phyloP scores from a whole-genome alignment of 371 early-diverging fungal species.

The Rhizopus delemar region DNA sequence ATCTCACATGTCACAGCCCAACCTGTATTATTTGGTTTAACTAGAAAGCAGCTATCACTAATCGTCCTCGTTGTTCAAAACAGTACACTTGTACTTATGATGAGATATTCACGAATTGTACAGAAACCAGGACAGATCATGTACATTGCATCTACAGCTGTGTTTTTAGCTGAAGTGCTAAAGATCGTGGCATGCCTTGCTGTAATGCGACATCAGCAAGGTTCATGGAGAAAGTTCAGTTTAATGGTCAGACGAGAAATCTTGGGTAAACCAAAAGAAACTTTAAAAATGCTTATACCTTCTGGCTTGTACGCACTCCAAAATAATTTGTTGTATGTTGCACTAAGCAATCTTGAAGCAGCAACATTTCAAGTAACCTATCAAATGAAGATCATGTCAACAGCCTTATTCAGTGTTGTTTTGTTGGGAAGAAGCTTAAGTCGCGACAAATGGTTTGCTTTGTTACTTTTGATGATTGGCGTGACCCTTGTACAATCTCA shows the following conservation, averaged over 20 bases:
- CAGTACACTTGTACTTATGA: constrained; percentile 64
- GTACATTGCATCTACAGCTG: constrained; percentile 71
- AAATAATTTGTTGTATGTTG: constrained; percentile 91
- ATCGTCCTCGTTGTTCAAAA: constrained; percentile 62
- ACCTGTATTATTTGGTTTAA: constrained; percentile 35
- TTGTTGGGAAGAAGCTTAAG: constrained; percentile 72
- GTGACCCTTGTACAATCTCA: constrained; percentile 87
- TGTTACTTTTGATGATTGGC: constrained; percentile 82
- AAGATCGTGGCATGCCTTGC: constrained; percentile 49
- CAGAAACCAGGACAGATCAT: constrained; percentile 54
- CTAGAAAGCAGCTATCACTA: constrained; percentile 56
- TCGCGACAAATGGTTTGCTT: constrained; percentile 77
- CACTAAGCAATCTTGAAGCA: constrained; percentile 84
- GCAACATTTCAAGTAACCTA: constrained; percentile 96
- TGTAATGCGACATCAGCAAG: constrained; percentile 40
- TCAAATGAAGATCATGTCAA: constrained; percentile 95
- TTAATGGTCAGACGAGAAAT: constrained; percentile 51
- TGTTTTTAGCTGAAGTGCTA: constrained; percentile 67
- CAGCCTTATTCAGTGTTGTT: constrained; percentile 86
- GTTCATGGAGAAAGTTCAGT: constrained; percentile 24
- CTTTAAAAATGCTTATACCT: constrained; percentile 75
- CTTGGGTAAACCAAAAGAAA: constrained; percentile 54
- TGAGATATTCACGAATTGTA: constrained; percentile 62
- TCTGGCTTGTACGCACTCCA: constrained; percentile 91
- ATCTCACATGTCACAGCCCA: constrained; percentile 22